These are phyloP conservation scores for Exophiala sideris DNA, from an alignment of 2,329 filamentous ascomycete species.

Conservation along the genomic window DNA sequence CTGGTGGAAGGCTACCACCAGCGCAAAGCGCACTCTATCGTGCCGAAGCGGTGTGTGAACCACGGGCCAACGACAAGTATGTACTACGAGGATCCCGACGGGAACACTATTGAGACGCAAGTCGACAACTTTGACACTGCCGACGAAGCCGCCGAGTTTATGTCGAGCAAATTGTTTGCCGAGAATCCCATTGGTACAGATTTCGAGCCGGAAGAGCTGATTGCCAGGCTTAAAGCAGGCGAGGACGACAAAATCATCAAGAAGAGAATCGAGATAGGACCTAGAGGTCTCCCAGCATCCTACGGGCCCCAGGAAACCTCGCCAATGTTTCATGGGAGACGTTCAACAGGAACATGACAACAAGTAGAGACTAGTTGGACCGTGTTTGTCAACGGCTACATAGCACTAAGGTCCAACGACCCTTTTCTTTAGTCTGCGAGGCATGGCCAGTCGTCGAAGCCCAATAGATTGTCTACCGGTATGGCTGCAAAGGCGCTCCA, in stretches of 20 bases:
- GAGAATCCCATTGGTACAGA: constrained; percentile 2
- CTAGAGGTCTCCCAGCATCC: background rate
- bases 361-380: no score
- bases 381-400: no score
- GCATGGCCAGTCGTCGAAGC: no score
- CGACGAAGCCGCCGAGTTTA: constrained; percentile 1
- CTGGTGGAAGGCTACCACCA: constrained; percentile 4
- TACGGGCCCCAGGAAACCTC: no score
- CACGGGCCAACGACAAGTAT: constrained; percentile 3
- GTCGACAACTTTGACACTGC: background rate
- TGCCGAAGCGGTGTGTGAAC: constrained; percentile 5
- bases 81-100: background rate
- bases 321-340: no score
- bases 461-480: no score
- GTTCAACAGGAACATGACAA: no score
- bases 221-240: background rate
- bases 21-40: background rate
- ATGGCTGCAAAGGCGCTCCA: no score
- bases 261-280: background rate
- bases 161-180: background rate
- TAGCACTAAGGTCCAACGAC: no score
- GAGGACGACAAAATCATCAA: constrained; percentile 5
- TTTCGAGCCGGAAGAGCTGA: background rate
- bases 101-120: background rate
- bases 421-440: no score